Base-by-base conservation (phyloP, 2,329 filamentous ascomycete genomes). In the Endoconidiophora laricicola region DNA sequence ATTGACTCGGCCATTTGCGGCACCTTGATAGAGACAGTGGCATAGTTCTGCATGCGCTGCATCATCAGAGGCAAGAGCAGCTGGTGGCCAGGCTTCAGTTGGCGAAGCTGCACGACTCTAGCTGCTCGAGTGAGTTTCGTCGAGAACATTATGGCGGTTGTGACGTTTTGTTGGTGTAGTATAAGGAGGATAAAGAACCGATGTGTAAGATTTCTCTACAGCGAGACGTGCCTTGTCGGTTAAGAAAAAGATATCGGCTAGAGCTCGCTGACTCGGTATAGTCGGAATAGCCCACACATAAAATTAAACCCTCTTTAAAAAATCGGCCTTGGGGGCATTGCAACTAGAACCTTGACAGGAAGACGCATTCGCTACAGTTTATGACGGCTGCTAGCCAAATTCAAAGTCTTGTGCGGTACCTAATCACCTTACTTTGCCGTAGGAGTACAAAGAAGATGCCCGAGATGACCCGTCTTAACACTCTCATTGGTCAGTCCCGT, bases 1-100 rank as follows among this genome's bases (percentile, higher is more conserved):
- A 98, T 96, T 46, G 91, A 96, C 68, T 98, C 91, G 56, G 91
- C 91, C 91, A 98, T 96, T 63, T 91, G 78, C 33, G 91, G 91
- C 57, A 96, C 91, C 69, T 96, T 90, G 65, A 98, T 79, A 56
- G 90, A 69, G 58, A 78, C 81, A 62, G 94, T 86, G 63, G 88
- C 88, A 61, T 81, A 81, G 56, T 60, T 72, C 57, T 77, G 74
- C 48, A 76, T 69, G n/a, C 56, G 58, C 60, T 78, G 75, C 60
- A 68, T 63, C 62, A 75, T 69, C 61, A 75, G 68, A 33, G 67
- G 56, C 7, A 72, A 70, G 47, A 75, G 66, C 60, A 69, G 61
- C 50, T 63, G 56, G 42, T 55, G 58, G 48, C 59, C 57, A 52
- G 52, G 49, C 23, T 60, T 61, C 49, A 62, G 55, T 39, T 59